These are phyloP conservation scores for Quercus gilva DNA, from an alignment of 306 rosid genomes.

Conservation along the genomic window DNA sequence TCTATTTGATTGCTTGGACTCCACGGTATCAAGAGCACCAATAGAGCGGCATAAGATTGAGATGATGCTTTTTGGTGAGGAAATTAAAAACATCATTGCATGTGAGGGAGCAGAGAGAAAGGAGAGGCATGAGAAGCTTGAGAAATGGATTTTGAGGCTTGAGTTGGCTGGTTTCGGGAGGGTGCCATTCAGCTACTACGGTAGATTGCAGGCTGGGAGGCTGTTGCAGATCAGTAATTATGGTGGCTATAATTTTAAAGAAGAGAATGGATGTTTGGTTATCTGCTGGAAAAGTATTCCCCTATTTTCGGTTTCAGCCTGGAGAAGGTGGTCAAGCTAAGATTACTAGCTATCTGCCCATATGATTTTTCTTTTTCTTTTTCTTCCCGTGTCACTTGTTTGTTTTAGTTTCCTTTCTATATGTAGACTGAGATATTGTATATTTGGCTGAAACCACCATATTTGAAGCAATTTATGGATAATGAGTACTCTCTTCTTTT, in stretches of 20 bases:
- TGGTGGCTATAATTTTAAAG: conserved; percentile 54
- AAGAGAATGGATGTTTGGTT: conserved; percentile 46
- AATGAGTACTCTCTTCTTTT: no score
- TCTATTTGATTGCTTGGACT: conserved; percentile 75
- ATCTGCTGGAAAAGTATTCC: conserved; percentile 65
- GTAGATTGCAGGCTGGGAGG: conserved; percentile 48
- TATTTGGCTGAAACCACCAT: neutral
- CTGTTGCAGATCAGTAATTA: conserved; percentile 41
- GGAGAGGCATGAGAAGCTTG: conserved; percentile 79
- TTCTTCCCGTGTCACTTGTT: neutral
- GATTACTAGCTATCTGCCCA: conserved; percentile 5
- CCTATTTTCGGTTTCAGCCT: conserved; percentile 70
- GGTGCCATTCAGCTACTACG: conserved; percentile 52
- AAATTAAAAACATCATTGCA: conserved; percentile 77
- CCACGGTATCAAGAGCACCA: conserved; percentile 55
- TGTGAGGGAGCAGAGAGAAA: conserved; percentile 77
- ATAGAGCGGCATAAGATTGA: conserved; percentile 65
- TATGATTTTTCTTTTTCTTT: conserved; percentile 12
- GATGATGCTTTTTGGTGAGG: conserved; percentile 71
- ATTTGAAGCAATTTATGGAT: neutral
- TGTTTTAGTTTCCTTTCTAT: neutral
- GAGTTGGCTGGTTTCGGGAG: conserved; percentile 59
- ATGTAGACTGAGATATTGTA: neutral
- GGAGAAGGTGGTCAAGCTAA: conserved; percentile 49
- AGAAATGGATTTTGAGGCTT: conserved; percentile 67